Conservation (phyloP, 108 stramenopile genomes). For the Fistulifera solaris region DNA sequence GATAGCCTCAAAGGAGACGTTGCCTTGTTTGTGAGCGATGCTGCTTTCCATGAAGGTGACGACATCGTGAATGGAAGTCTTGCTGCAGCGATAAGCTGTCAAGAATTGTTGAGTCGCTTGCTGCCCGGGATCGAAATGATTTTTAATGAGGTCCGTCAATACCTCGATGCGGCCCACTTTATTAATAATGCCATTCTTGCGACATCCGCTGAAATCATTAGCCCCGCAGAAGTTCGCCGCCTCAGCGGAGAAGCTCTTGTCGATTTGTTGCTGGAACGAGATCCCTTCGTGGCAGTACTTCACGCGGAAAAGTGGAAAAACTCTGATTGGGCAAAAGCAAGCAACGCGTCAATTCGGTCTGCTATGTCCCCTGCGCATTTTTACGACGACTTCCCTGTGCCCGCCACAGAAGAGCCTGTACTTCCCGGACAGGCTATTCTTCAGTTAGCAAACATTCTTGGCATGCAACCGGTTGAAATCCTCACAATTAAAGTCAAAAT, state of each 20-base stretch:
- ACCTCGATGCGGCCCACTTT: not conserved
- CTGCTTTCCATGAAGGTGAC: conserved; percentile 1
- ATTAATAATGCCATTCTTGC: not conserved
- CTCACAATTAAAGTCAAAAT: too few relatives aligned
- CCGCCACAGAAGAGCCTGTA: not conserved
- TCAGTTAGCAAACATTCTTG: conserved; percentile 2
- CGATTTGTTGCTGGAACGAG: too few relatives aligned
- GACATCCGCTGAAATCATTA: not conserved
- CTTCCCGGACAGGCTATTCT: conserved; percentile 4
- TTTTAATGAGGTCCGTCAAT: not conserved
- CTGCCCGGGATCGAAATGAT: too few relatives aligned
- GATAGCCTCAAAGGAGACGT: too few relatives aligned
- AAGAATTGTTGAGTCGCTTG: too few relatives aligned
- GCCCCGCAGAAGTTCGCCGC: not conserved
- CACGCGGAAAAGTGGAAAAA: too few relatives aligned
- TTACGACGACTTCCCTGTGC: too few relatives aligned
- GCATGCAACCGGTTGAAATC: not conserved
- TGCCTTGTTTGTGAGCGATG: not conserved
- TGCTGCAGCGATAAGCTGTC: not conserved
- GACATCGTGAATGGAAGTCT: not conserved
- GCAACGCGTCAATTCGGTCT: too few relatives aligned
- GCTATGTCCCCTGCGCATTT: too few relatives aligned
- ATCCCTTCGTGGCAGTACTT: too few relatives aligned
- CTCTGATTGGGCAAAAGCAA: too few relatives aligned
- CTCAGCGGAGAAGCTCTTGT: too few relatives aligned